Evolutionary conservation across 441 rosid species (phyloP), one percentile per base, ranked within the genome.

Genomic region (Corymbia calophylla): DNA sequence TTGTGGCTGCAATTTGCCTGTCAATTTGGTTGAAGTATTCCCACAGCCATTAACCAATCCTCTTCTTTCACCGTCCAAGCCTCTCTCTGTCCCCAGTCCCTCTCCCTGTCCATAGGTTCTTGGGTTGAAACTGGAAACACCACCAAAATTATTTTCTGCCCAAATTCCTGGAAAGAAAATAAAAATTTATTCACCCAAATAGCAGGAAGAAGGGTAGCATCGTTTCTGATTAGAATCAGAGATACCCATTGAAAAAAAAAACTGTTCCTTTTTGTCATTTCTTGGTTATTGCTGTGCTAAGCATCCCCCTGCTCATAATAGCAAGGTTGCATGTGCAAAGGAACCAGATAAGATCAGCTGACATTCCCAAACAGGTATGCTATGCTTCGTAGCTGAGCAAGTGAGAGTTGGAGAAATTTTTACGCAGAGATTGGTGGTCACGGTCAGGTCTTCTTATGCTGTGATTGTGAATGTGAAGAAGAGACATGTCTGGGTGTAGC

Each of bases 401-500:
- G 88, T 27, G 68, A 53, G 13, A 31, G 47, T 32, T 53, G n/a
- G 84, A 77, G 53, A 23, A 23, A 55, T 49, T 32, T 86, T 32
- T 86, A 4, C 62, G 47, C 27, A 84, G 56, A 58, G 84, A n/a
- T 44, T 53, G 32, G 89, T 89, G 92, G 89, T 62, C 82, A 55
- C 87, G 82, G 89, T 48, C 25, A 73, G 88, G 53, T 84, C 88
- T 47, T 58, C 88, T 68, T 66, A 89, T 54, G 68, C 90, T 68
- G 68, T 56, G 86, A 77, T 88, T 56, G 84, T 88, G 89, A 62
- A 89, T 88, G 91, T 89, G 89, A 89, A 15, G 87, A 89, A 66
- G 77, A 89, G 94, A 93, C 93, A 97, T 97, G 99, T 93, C 97
- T 92, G 95, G 95, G 56, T 94, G 99, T 90, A 97, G 98, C 92